Evolutionary conservation across 2,329 filamentous ascomycete species (phyloP).

Genomic region (Hypoxylon sp.): DNA sequence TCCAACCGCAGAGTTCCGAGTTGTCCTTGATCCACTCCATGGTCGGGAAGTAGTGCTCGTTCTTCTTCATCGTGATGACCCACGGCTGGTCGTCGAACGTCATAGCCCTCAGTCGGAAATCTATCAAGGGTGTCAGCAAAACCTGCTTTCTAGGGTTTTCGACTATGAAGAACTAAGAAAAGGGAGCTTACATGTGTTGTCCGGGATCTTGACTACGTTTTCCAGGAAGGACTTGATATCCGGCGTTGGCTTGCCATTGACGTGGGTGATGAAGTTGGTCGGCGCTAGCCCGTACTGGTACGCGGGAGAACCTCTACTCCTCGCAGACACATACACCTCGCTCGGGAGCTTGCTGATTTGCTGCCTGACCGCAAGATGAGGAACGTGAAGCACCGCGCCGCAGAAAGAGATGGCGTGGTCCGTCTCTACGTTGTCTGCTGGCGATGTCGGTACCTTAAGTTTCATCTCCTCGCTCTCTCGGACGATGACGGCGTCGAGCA

Average conservation of each 20-base stretch:
- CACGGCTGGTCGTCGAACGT: constrained; percentile 98
- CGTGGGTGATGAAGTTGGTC: constrained; percentile 97
- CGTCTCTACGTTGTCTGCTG: constrained; percentile 91
- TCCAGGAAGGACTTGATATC: constrained; percentile 84
- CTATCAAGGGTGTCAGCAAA: constrained; percentile 54
- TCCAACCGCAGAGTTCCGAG: constrained; percentile 70
- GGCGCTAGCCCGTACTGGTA: constrained; percentile 93
- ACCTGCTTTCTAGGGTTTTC: constrained; percentile 32
- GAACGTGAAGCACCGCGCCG: constrained; percentile 90
- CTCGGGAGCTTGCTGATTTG: constrained; percentile 97
- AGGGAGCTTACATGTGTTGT: constrained; percentile 83
- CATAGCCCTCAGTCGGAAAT: constrained; percentile 96
- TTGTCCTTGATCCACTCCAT: constrained; percentile 76
- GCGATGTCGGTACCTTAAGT: constrained; percentile 84
- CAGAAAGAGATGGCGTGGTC: constrained; percentile 94
- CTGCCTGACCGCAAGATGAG: constrained; percentile 95
- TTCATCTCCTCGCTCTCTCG: constrained; percentile 83
- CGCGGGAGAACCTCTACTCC: constrained; percentile 83
- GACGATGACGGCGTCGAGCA: constrained; percentile 86
- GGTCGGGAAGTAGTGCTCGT: constrained; percentile 91
- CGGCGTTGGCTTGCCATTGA: constrained; percentile 88
- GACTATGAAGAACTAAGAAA: constrained; percentile 23
- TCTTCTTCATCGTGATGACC: constrained; percentile 99
- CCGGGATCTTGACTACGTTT: constrained; percentile 87
- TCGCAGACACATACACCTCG: constrained; percentile 93